A percentile compares a stretch with the other conserved stretches of the same genome.
Evolutionary conservation across 495 filamentous ascomycete genomes (phyloP).

Genomic region (Neurospora discreta): DNA sequence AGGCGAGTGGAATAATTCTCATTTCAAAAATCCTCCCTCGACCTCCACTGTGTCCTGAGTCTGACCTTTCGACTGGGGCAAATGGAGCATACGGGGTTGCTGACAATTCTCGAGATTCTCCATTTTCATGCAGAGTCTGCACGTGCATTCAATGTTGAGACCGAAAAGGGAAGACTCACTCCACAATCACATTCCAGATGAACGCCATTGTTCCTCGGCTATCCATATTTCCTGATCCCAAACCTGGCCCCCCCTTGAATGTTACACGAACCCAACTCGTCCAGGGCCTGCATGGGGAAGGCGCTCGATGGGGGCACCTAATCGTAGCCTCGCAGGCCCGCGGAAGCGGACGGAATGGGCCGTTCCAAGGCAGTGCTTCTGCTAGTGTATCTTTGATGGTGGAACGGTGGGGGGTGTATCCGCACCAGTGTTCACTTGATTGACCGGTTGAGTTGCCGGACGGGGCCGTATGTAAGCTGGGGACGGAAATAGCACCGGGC

Average conservation of each 20-base stretch:
- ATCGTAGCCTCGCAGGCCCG: not conserved
- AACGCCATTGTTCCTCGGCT: not conserved
- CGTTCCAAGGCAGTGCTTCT: not conserved
- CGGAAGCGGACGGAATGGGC: not conserved
- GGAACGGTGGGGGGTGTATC: not conserved
- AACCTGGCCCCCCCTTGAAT: not conserved
- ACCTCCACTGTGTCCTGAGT: not conserved
- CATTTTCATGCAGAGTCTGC: not conserved
- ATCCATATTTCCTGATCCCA: not conserved
- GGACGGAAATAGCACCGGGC: not conserved
- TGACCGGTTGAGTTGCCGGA: not conserved
- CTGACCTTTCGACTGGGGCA: not conserved
- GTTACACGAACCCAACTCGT: not conserved
- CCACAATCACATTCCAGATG: not conserved
- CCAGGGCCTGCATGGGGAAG: not conserved
- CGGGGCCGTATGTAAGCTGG: not conserved
- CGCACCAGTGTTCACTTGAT: not conserved
- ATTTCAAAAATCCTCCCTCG: not conserved
- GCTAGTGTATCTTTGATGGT: not conserved
- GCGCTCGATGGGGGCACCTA: not conserved
- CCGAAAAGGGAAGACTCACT: not conserved
- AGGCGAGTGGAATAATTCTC: not conserved
- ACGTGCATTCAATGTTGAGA: not conserved
- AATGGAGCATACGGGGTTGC: not conserved
- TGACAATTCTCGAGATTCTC: not conserved